Evolutionary conservation across 441 rosid genomes (phyloP).

Genomic region (Cnidoscolus chayamansa): DNA sequence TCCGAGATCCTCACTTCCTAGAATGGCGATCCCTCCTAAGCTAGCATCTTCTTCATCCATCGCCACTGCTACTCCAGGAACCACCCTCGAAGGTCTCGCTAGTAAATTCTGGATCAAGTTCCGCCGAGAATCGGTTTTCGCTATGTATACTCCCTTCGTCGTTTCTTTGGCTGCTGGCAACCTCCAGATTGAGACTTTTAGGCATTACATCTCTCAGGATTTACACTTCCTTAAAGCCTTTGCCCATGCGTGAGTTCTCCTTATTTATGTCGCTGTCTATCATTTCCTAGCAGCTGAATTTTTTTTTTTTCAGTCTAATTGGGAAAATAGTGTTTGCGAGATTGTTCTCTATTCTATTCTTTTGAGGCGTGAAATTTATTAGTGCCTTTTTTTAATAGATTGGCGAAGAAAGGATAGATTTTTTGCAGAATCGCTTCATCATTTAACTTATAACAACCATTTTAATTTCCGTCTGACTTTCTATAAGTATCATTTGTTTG

Average conservation of each 20-base stretch:
- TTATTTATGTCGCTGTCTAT: neutral
- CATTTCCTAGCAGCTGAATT: neutral
- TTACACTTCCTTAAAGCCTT: slow-evolving; percentile 80
- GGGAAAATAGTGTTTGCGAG: neutral
- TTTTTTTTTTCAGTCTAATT: neutral
- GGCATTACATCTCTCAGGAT: slow-evolving; percentile 82
- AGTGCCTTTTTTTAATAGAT: neutral
- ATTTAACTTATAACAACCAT: neutral
- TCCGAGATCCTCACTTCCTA: slow-evolving; percentile 25
- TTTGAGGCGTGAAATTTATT: neutral
- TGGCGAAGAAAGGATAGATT: neutral
- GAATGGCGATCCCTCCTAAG: slow-evolving; percentile 36
- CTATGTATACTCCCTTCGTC: slow-evolving; percentile 63
- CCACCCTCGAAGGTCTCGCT: slow-evolving; percentile 54
- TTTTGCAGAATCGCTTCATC: neutral
- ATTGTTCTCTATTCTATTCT: neutral
- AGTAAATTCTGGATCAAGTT: slow-evolving; percentile 69
- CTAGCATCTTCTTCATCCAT: slow-evolving; percentile 12
- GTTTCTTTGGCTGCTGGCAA: slow-evolving; percentile 79
- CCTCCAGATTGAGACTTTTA: slow-evolving; percentile 65
- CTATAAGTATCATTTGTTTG: neutral
- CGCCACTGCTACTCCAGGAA: neutral
- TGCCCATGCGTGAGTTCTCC: slow-evolving; percentile 70
- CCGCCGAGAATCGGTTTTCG: slow-evolving; percentile 51
- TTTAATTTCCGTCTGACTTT: neutral